A percentile compares a stretch with the other conserved stretches of the same genome.
Evolutionary conservation across 805 yeast species (phyloP).

Genomic region (Saccharomyces jurei): DNA sequence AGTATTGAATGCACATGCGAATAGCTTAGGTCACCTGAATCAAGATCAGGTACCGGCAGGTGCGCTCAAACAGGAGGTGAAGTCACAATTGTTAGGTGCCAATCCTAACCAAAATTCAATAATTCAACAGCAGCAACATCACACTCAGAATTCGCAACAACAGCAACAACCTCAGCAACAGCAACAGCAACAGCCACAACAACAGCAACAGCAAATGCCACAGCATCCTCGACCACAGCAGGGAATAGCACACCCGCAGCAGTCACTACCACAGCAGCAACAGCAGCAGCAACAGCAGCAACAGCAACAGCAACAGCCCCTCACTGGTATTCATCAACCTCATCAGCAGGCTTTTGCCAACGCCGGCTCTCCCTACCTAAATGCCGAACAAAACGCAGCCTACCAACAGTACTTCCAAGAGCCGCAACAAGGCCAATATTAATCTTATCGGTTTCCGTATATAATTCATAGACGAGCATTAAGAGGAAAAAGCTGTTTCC

Average conservation of each 20-base stretch:
- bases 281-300: conserved; percentile 11
- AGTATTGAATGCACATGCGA: conserved; percentile 3
- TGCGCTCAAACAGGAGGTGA: background rate
- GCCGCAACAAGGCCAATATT: conserved; percentile 50
- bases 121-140: conserved; percentile 11
- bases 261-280: conserved; percentile 5
- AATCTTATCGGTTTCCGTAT: conserved; percentile 1
- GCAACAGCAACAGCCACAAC: conserved; percentile 7
- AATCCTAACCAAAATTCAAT: conserved; percentile 17
- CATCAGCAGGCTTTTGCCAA: conserved; percentile 33
- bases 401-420: conserved; percentile 58
- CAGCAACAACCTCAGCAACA: conserved; percentile 5
- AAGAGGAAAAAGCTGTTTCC: background rate
- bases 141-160: conserved; percentile 7
- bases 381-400: conserved; percentile 47
- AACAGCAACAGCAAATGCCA: conserved; percentile 7
- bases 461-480: background rate
- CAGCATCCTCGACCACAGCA: conserved; percentile 9
- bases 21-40: background rate
- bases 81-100: conserved; percentile 5
- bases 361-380: conserved; percentile 32
- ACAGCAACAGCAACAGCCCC: conserved; percentile 32
- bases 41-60: background rate
- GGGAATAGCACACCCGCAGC: conserved; percentile 7
- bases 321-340: conserved; percentile 30